Percentiles rank a stretch among this genome's conserved stretches.
Conservation (phyloP, 768 basidiomycete species). For the Plicaturopsis crispa region DNA sequence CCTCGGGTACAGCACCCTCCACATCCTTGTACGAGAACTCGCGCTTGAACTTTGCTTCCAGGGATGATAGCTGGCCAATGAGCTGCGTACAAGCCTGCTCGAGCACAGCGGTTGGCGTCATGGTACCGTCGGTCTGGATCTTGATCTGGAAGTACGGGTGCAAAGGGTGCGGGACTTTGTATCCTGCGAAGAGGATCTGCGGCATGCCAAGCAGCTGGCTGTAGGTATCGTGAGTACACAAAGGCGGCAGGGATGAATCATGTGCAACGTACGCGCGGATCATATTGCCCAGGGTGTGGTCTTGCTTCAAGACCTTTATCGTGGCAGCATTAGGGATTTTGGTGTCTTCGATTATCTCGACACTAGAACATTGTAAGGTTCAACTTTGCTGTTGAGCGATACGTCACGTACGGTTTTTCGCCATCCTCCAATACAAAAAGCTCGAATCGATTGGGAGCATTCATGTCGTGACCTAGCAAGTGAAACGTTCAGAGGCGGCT, state of each 20-base stretch:
- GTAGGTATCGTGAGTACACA: constrained; percentile 5
- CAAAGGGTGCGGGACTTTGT: constrained; percentile 95
- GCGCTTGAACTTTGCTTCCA: constrained; percentile 74
- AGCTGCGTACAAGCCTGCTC: constrained; percentile 80
- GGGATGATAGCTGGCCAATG: constrained; percentile 58
- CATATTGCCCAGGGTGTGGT: constrained; percentile 96
- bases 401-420: constrained; percentile 77
- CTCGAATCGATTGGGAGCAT: constrained; percentile 91
- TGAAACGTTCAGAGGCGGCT: too few relatives aligned
- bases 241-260: constrained; percentile 2
- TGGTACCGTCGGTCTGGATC: constrained; percentile 86
- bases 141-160: constrained; percentile 93
- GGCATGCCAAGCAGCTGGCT: constrained; percentile 90
- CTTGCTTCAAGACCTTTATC: constrained; percentile 90
- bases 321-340: constrained; percentile 98
- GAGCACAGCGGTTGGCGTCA: constrained; percentile 76
- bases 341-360: constrained; percentile 90
- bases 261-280: constrained; percentile 79
- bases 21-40: constrained; percentile 78
- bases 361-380: constrained; percentile 35
- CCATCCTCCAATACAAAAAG: constrained; percentile 88
- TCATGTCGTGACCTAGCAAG: constrained; percentile 44
- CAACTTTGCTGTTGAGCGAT: not conserved
- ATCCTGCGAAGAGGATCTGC: constrained; percentile 89
- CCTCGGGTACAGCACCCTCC: constrained; percentile 39